These are phyloP conservation scores for Paecilomyces niveus DNA, from an alignment of 2,329 filamentous ascomycete species.

Conservation along the genomic window DNA sequence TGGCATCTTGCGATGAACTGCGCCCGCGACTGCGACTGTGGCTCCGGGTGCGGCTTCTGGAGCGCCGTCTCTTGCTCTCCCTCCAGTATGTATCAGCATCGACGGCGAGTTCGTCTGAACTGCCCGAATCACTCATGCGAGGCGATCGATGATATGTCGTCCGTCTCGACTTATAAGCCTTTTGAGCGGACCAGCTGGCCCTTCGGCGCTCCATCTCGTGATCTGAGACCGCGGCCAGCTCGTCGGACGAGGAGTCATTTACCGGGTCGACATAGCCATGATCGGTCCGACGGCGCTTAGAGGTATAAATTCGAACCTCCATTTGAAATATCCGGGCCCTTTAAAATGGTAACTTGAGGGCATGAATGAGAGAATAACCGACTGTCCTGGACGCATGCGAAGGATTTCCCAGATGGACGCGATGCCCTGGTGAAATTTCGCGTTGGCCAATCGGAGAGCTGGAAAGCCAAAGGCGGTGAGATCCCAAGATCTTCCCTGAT, in stretches of 20 bases:
- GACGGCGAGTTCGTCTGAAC: constrained; percentile 40
- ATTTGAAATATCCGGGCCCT: constrained; percentile 10
- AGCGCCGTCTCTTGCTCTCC: constrained; percentile 7
- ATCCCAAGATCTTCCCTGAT: background rate
- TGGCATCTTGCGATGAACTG: background rate
- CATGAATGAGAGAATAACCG: background rate
- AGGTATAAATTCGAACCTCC: constrained; percentile 16
- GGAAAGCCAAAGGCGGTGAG: constrained; percentile 16
- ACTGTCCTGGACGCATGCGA: background rate
- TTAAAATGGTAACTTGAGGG: background rate
- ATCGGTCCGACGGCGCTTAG: constrained; percentile 27
- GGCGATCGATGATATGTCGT: constrained; percentile 18
- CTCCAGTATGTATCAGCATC: constrained; percentile 31
- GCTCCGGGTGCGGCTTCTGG: constrained; percentile 17
- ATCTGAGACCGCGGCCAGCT: constrained; percentile 29
- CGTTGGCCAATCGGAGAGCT: constrained; percentile 7
- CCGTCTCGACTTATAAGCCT: constrained; percentile 22
- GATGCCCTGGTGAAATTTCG: constrained; percentile 6
- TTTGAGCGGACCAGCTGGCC: constrained; percentile 27
- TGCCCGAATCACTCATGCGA: constrained; percentile 27
- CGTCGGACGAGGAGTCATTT: constrained; percentile 32
- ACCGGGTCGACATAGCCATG: constrained; percentile 17
- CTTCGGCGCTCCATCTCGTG: constrained; percentile 28
- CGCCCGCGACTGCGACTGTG: constrained; percentile 14
- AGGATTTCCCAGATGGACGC: constrained; percentile 3